Evolutionary conservation across 1,284 basidiomycete species (phyloP), one percentile per base, ranked within the genome.

Genomic region (Rhodotorula sp.): DNA sequence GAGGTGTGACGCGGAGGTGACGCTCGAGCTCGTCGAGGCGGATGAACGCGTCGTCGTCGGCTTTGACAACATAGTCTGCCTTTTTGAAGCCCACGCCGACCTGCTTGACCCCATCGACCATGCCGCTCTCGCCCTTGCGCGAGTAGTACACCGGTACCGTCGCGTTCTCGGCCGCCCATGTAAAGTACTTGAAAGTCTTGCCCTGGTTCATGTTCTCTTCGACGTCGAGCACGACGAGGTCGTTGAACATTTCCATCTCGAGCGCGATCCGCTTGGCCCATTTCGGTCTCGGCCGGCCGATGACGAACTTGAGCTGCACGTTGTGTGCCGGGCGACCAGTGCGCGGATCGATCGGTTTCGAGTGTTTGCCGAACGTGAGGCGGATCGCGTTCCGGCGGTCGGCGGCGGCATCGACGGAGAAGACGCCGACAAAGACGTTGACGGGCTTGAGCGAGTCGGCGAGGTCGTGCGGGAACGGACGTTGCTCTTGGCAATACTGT

Each of bases 161-260:
- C 14, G 94, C 95, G 78, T 93, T 89, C 77, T 89, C 86, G 51
- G 91, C 87, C 7, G 95, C 93, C 93, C 93, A 95, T 29, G 86
- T 86, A 81, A 94, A 92, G 82, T 88, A 94, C 26, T 88, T 86
- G 77, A 91, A 85, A 6, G 89, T 89, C 81, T 96, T 97, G 66
- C 93, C 92, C 61, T 85, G 82, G 80, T 95, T 95, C 91, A 95
- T 94, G 81, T 95, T 95, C 81, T 96, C 94, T 18, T 86, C 78
- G 63, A 90, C 86, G 56, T 93, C 91, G 62, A 95, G 85, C 67
- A 95, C 86, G 69, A 95, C 84, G 68, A 95, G 88, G 79, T 95
- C 93, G 77, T 94, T 91, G 82, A 91, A 96, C 77, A 88, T 88
- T 80, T 98, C 91, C 86, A 92, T 92, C 82, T 99, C 96, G 54